These are phyloP conservation scores for Penicillium sp. DNA, from an alignment of 2,329 filamentous ascomycete species.

Conservation along the genomic window DNA sequence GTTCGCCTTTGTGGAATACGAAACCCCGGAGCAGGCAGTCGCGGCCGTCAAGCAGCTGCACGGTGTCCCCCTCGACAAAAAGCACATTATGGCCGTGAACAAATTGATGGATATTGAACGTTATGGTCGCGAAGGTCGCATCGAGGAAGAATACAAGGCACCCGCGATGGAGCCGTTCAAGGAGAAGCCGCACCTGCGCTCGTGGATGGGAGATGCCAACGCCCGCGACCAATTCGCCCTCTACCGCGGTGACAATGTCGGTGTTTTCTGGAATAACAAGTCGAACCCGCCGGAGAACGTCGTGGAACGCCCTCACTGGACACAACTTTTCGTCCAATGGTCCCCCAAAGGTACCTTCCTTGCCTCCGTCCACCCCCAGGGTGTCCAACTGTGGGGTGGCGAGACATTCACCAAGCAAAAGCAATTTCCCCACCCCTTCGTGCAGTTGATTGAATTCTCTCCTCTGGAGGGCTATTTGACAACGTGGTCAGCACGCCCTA, in stretches of 20 bases:
- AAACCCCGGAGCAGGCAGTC: conserved; percentile 81
- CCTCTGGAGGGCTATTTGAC: conserved; percentile 88
- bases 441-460: conserved; percentile 95
- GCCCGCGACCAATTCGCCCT: conserved; percentile 94
- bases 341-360: conserved; percentile 91
- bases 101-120: conserved; percentile 98
- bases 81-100: conserved; percentile 91
- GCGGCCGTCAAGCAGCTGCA: conserved; percentile 87
- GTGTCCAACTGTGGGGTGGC: conserved; percentile 96
- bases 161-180: conserved; percentile 79
- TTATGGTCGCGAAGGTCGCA: conserved; percentile 86
- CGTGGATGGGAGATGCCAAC: conserved; percentile 83
- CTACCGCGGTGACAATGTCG: conserved; percentile 86
- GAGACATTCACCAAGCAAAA: conserved; percentile 83
- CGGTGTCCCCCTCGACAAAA: conserved; percentile 87
- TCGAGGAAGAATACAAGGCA: conserved; percentile 83
- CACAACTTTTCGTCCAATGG: conserved; percentile 97
- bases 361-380: conserved; percentile 90
- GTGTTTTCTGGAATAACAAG: conserved; percentile 98
- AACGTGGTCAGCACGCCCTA: conserved; percentile 93
- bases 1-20: conserved; percentile 96
- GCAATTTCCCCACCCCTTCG: conserved; percentile 90
- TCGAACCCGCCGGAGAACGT: conserved; percentile 82
- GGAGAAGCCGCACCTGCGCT: conserved; percentile 91
- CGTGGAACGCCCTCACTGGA: conserved; percentile 94